Base-by-base conservation (phyloP, 2,329 filamentous ascomycete genomes). In the Aspergillus neotritici region DNA sequence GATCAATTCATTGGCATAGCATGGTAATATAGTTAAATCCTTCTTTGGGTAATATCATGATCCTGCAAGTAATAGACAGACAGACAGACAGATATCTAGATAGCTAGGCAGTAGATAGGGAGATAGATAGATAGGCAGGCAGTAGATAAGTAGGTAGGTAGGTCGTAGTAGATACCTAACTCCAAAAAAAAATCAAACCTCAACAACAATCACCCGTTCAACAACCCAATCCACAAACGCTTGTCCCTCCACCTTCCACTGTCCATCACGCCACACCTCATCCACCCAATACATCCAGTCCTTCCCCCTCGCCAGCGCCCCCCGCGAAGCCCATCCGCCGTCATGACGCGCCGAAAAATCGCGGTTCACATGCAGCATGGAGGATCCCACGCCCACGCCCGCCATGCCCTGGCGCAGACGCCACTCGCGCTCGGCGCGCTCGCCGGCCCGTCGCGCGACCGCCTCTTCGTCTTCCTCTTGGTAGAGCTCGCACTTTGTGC, bases 401-500 rank as follows among this genome's bases (percentile, higher is more conserved):
- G 55, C 43, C 46, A 61, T 57, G 9, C 75, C 77, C 65, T 89
- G 83, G 37, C 76, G 76, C 53, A 79, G 76, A 43, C 77, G 76
- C 86, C 86, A 91, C 57, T 78, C 77, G 34, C 73, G 73, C 69
- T 90, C 86, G 1, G 85, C 86, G 54, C 83, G 79, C 54, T 82
- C 78, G 34, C 82, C 83, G 0, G 87, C 86, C 46, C 79, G 75
- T 37, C 75, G 75, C 29, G 89, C 75, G 14, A 87, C 80, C 29
- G 73, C 70, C 47, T 88, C 80, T 61, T 90, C 86, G 42, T 82
- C 77, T 67, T 90, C 85, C 69, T 83, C 86, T 34, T 71, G 65
- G 55, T 80, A 80, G 9, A 91, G 74, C 59, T 89, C 88, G 66
- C 86, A 91, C 56, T 80, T 82, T 33, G 83, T 82, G 68, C 93